Conservation (phyloP, 768 basidiomycete species). For the Cytidiella melzeri region DNA sequence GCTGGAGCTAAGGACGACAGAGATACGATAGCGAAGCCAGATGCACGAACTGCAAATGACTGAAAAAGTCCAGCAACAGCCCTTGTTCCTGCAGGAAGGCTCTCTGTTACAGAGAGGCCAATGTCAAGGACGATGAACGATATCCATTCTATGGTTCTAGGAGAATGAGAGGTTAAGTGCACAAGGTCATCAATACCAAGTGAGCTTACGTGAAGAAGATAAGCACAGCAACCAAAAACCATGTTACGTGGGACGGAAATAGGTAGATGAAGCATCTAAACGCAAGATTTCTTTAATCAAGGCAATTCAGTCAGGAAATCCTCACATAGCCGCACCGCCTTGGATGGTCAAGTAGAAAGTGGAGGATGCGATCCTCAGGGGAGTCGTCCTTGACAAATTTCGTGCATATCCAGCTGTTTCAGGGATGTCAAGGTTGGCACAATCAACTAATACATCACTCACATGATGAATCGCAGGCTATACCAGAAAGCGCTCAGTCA, state of each 20-base stretch:
- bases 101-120: slow-evolving; percentile 17
- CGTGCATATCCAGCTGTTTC: slow-evolving; percentile 52
- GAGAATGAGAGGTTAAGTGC: neutral
- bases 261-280: slow-evolving; percentile 60
- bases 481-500: neutral
- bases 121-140: slow-evolving; percentile 54
- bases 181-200: neutral
- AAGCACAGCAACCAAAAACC: slow-evolving; percentile 58
- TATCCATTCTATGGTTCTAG: slow-evolving; percentile 59
- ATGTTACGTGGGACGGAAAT: slow-evolving; percentile 73
- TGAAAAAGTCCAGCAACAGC: slow-evolving; percentile 46
- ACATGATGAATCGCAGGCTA: slow-evolving; percentile 46
- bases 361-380: slow-evolving; percentile 45
- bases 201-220: slow-evolving; percentile 45
- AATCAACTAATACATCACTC: neutral
- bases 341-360: slow-evolving; percentile 76
- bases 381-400: slow-evolving; percentile 43
- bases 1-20: slow-evolving; percentile 55
- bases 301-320: neutral
- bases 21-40: slow-evolving; percentile 45
- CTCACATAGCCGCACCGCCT: slow-evolving; percentile 50
- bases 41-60: slow-evolving; percentile 46
- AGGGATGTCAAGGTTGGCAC: neutral
- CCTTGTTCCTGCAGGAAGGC: slow-evolving; percentile 28
- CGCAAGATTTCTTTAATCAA: neutral